These are phyloP conservation scores for Quercus wislizeni DNA, from an alignment of 306 rosid genomes.

Conservation along the genomic window DNA sequence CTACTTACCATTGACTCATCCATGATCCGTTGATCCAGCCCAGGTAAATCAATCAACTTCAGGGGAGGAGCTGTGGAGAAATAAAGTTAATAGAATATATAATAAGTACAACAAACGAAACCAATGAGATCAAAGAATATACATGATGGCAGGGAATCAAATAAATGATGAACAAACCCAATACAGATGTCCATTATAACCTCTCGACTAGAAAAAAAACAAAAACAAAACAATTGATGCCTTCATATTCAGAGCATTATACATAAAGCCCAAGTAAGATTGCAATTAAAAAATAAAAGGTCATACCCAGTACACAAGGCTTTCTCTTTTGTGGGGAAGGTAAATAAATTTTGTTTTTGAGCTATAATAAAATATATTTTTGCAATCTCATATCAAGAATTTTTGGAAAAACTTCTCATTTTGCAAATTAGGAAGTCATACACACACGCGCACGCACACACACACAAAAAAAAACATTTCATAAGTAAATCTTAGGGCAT, in stretches of 20 bases:
- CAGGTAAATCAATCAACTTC: conserved; percentile 94
- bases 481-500: neutral
- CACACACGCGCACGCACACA: neutral
- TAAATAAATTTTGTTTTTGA: no score
- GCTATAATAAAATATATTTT: neutral
- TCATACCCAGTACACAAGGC: no score
- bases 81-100: conserved; percentile 20
- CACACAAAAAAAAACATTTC: neutral
- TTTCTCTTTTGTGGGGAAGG: no score
- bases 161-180: neutral
- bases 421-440: neutral
- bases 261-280: neutral
- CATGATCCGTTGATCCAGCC: conserved; percentile 86
- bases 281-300: neutral
- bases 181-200: neutral
- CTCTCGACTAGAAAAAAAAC: no score
- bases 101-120: conserved; percentile 2
- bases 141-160: conserved; percentile 11
- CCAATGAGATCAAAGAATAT: neutral
- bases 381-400: neutral
- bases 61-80: conserved; percentile 85
- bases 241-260: neutral
- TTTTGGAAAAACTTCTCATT: neutral
- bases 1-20: conserved; percentile 83
- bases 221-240: no score